Evolutionary conservation across 2,329 filamentous ascomycete species (phyloP).

Genomic region (Zymoseptoria pseudotritici): DNA sequence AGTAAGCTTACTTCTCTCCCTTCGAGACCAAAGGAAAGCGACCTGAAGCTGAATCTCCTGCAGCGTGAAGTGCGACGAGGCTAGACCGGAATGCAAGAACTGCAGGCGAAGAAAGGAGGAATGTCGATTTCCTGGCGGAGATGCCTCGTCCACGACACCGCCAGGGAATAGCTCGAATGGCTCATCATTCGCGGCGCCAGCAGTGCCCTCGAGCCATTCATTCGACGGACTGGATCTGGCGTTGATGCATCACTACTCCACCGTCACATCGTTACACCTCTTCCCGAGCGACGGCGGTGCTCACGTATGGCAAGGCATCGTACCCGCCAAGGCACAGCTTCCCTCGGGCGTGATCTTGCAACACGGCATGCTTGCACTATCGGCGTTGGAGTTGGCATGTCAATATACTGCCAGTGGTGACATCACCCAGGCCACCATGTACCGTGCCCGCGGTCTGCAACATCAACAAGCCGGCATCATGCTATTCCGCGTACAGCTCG

Average conservation of each 20-base stretch:
- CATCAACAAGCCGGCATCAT: slow-evolving; percentile 23
- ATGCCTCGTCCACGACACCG: background rate
- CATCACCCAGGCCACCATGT: slow-evolving; percentile 9
- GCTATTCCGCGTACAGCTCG: slow-evolving; percentile 19
- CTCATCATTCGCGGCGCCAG: background rate
- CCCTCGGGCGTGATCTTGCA: slow-evolving; percentile 15
- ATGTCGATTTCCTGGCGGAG: slow-evolving; percentile 15
- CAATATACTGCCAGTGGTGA: slow-evolving; percentile 3
- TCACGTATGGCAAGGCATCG: slow-evolving; percentile 2
- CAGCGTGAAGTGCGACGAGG: slow-evolving; percentile 22
- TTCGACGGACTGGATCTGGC: slow-evolving; percentile 24
- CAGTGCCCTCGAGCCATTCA: slow-evolving; percentile 3
- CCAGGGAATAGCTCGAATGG: background rate
- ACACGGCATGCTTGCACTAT: slow-evolving; percentile 23
- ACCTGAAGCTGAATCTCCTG: background rate
- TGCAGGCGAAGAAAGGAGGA: slow-evolving; percentile 21
- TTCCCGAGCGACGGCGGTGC: slow-evolving; percentile 7
- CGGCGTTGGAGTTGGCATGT: slow-evolving; percentile 21
- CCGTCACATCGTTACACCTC: slow-evolving; percentile 17
- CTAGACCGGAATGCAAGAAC: slow-evolving; percentile 20
- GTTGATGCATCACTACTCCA: slow-evolving; percentile 24
- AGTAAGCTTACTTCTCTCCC: slow-evolving; percentile 22
- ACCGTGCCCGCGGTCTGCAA: slow-evolving; percentile 21
- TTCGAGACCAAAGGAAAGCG: background rate
- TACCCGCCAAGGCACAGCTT: slow-evolving; percentile 14